A percentile compares a stretch with the other conserved stretches of the same genome.
Evolutionary conservation across 106 monocot genomes (phyloP).

Genomic region (Dendrobium huoshanense): DNA sequence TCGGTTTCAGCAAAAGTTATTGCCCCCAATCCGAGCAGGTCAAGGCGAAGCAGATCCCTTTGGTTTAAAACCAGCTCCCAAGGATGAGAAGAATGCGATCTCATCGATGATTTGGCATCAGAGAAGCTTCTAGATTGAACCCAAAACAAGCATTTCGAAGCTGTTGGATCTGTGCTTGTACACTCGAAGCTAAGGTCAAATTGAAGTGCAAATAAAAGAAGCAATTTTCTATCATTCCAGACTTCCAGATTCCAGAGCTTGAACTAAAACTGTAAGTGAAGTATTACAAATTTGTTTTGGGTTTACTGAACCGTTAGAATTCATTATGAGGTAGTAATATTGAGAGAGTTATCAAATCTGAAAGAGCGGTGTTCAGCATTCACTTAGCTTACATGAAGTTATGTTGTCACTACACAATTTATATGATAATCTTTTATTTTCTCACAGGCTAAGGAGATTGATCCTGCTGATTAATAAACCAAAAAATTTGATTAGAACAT

Average conservation of each 20-base stretch:
- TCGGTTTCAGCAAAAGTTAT: slow-evolving; percentile 29
- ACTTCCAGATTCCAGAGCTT: not conserved
- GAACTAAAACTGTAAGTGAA: not conserved
- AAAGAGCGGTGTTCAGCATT: no score
- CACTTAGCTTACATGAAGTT: no score
- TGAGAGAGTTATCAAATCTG: no score
- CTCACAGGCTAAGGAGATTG: no score
- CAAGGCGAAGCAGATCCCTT: slow-evolving; percentile 16
- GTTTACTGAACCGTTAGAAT: no score
- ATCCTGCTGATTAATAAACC: no score
- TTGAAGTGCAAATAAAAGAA: not conserved
- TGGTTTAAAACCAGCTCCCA: slow-evolving; percentile 4
- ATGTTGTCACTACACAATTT: no score
- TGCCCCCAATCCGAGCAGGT: slow-evolving; percentile 15
- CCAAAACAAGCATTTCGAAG: not conserved
- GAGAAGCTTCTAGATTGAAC: slow-evolving; percentile 28
- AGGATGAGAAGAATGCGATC: slow-evolving; percentile 20
- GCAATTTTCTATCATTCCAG: not conserved
- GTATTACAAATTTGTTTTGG: not conserved
- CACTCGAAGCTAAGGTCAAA: not conserved
- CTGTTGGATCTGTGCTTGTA: not conserved
- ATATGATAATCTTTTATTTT: no score
- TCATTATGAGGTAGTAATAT: no score
- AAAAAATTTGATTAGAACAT: no score
- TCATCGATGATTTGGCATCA: slow-evolving; percentile 30